Evolutionary conservation across 257 asterid genomes (phyloP), one percentile per base, ranked within the genome.

Genomic region (Solanum phureja): DNA sequence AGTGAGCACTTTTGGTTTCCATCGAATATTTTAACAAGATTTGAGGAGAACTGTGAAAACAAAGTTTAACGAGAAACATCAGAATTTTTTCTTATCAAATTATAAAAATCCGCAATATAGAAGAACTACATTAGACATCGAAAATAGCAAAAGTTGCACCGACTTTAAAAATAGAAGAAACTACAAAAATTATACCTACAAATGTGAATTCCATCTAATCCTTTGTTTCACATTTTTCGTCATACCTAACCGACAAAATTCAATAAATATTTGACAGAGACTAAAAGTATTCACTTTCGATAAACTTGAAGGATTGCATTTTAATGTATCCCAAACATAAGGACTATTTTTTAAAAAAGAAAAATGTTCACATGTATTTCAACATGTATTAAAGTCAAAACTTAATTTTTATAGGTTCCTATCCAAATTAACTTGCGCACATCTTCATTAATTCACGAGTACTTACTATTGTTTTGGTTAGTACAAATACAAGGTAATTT

Each of bases 201-300:
- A 49, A 49, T 14, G 24, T 56, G n/a, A 56, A 19, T 56, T 56
- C 10, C 10, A 7, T 56, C 64, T 60, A 21, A 21, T 21, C 27
- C 1, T 0, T 8, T 60, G 2, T 60, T 60, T 21, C 29, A 3
- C 27, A 21, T 3, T 60, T 60, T 60, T 0, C 3, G 0, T 60
- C 68, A 60, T 0, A 60, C 0, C 6, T 60, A 60, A 21, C 12
- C 0, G 13, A 60, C 12, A 21, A 14, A 60, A 23, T 60, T 60
- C 10, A 0, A 60, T 60, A 21, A 60, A 60, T 60, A 60, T 60
- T 60, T 60, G 27, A 60, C 0, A 2, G 0, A 60, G 29, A 60
- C 12, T 60, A 21, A 60, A 23, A 60, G 1, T 60, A 8, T 56
- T 42, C 49, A 42, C 5, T 42, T 42, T 11, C 4, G 4, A 42